Base-by-base conservation (phyloP, 495 filamentous ascomycete species). In the Umbilicaria muhlenbergii region DNA sequence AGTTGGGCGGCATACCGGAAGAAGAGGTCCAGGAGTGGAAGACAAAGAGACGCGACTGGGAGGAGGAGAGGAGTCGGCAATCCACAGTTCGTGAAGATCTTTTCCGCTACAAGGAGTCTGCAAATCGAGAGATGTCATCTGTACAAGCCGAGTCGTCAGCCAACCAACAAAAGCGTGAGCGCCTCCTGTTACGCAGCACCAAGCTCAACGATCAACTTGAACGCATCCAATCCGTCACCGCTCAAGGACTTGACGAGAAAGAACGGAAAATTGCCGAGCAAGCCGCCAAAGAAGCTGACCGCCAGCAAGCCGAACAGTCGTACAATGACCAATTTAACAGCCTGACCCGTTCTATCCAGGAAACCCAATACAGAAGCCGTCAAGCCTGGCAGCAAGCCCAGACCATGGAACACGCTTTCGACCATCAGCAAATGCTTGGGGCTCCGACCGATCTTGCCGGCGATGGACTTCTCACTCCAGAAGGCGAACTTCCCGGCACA, bases 121-220 rank as follows among this genome's bases (percentile, higher is more conserved):
- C 75, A 18, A 76, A 83, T 45, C 75, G 74, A 44, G 70, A 85
- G 43, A 60, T 80, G 43, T 70, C 75, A 43, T 54, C 68, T 2
- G 58, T 85, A 37, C 75, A 83, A 43, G 69, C 74, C 18, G 87
- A 93, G 43, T 63, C 81, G 45, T 63, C 63, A 13, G 66, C 72
- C 42, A 64, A 75, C n/a, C 65, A 83, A 46, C 78, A 81, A 44
- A 85, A 86, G 60, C 73, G 74, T 31, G 86, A 92, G 59, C 79
- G 83, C 53, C 76, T 92, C 11, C 77, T 77, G 42, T 64, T 75
- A 32, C 83, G 87, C 38, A 76, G 80, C 43, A 71, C 76, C 45
- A 80, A 84, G 54, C 76, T 88, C 33, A 80, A 80, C 47, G 77
- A 80, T 47, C 83, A 92, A 57, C 78, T 81, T 46, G 80, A 84